Evolutionary conservation across 1,139 yeast species (phyloP).

Genomic region (Groenewaldozyma auringiensis): DNA sequence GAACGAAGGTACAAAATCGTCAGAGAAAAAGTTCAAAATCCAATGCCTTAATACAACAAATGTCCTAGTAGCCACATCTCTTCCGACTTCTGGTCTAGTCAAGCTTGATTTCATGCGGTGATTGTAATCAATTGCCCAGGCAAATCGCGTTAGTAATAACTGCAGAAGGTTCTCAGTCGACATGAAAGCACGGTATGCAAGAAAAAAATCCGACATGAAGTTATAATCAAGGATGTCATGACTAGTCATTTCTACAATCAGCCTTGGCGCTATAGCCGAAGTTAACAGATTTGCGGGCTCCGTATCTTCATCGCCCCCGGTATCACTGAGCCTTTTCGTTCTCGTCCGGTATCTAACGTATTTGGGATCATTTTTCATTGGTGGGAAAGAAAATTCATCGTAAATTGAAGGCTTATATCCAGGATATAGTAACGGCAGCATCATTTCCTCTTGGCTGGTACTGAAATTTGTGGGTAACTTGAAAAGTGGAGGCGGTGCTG

Average conservation of each 20-base stretch:
- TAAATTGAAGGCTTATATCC: constrained; percentile 12
- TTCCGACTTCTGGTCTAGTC: constrained; percentile 40
- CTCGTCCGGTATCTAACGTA: constrained; percentile 8
- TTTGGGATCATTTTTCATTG: constrained; percentile 11
- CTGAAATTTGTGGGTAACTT: neutral
- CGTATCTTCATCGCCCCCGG: neutral
- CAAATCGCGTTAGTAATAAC: constrained; percentile 54
- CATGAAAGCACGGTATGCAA: constrained; percentile 70
- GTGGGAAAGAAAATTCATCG: constrained; percentile 14
- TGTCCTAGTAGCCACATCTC: constrained; percentile 68
- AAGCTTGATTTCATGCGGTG: constrained; percentile 4
- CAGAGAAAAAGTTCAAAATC: constrained; percentile 49
- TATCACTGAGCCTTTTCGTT: neutral
- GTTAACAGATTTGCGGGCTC: constrained; percentile 1
- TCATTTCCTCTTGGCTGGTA: neutral
- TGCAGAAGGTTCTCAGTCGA: constrained; percentile 50
- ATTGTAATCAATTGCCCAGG: constrained; percentile 52
- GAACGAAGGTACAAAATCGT: constrained; percentile 34
- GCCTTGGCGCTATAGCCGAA: constrained; percentile 19
- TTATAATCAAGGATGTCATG: constrained; percentile 74
- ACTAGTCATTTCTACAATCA: constrained; percentile 68
- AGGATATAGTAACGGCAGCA: constrained; percentile 9
- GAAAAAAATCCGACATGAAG: constrained; percentile 73
- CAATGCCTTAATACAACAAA: constrained; percentile 87
- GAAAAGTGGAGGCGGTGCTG: constrained; percentile 1